A percentile compares a stretch with the other conserved stretches of the same genome.
phyloP scores from a whole-genome alignment of 2,329 filamentous ascomycete genomes.

The Sphaerostilbella broomeana region DNA sequence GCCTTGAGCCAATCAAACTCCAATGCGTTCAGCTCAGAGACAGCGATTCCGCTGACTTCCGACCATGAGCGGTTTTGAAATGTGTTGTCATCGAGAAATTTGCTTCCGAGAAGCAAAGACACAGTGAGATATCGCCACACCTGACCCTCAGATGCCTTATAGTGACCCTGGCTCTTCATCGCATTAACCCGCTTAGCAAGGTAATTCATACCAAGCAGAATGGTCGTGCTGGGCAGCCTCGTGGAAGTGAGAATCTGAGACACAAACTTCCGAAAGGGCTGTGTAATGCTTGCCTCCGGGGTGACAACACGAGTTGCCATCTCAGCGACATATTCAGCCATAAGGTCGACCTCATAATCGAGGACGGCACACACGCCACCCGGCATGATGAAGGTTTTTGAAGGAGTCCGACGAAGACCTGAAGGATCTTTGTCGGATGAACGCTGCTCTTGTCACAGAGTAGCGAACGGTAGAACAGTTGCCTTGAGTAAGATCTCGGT shows the following conservation, averaged over 20 bases:
- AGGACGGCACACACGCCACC: constrained; percentile 90
- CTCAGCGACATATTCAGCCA: constrained; percentile 91
- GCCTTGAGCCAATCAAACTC: constrained; percentile 83
- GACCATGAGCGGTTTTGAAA: constrained; percentile 98
- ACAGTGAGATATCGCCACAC: constrained; percentile 85
- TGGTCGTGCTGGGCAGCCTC: constrained; percentile 82
- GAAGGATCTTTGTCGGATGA: constrained; percentile 32
- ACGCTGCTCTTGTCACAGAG: constrained; percentile 16
- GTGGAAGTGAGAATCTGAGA: constrained; percentile 86
- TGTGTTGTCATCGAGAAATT: constrained; percentile 94
- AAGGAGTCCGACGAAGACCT: constrained; percentile 34
- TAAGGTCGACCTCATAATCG: constrained; percentile 93
- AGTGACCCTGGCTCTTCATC: constrained; percentile 51
- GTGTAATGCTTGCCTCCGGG: constrained; percentile 49
- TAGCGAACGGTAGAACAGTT: constrained; percentile 7
- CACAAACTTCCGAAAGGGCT: constrained; percentile 85
- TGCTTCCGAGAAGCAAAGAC: constrained; percentile 79
- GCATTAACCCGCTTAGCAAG: constrained; percentile 76
- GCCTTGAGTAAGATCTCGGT: constrained; percentile 3
- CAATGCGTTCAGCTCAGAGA: constrained; percentile 74
- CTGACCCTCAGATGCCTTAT: constrained; percentile 58
- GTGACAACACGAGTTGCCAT: constrained; percentile 62
- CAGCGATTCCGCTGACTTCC: constrained; percentile 84
- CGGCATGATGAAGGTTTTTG: constrained; percentile 46
- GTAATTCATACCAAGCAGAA: constrained; percentile 85